These are phyloP conservation scores for Wickerhamomyces queroliae DNA, from an alignment of 805 yeast genomes.

Conservation along the genomic window DNA sequence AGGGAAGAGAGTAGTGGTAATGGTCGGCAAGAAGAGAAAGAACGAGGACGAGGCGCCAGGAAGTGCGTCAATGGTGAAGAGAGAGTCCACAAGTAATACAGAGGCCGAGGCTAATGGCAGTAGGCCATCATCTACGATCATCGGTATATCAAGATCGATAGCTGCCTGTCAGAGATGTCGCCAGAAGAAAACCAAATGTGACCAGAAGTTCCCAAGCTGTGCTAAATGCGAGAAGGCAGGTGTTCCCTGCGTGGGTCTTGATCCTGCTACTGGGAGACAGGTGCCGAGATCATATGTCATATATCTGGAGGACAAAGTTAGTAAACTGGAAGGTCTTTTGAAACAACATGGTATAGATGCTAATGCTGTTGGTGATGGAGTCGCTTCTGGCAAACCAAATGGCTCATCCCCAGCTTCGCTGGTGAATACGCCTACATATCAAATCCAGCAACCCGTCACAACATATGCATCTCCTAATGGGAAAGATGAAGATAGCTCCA, in stretches of 20 bases:
- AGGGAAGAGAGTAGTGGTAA: neutral
- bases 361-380: slow-evolving; percentile 10
- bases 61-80: too few relatives aligned
- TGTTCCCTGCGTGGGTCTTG: slow-evolving; percentile 75
- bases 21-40: neutral
- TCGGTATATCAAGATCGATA: slow-evolving; percentile 57
- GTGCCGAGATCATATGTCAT: slow-evolving; percentile 76
- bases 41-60: slow-evolving; percentile 18
- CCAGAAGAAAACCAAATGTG: slow-evolving; percentile 56
- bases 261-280: slow-evolving; percentile 84
- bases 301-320: slow-evolving; percentile 62
- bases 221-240: slow-evolving; percentile 51
- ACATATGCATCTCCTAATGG: too few relatives aligned
- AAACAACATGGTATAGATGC: slow-evolving; percentile 36
- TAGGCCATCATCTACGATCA: slow-evolving; percentile 17
- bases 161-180: slow-evolving; percentile 86
- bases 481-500: slow-evolving; percentile 13
- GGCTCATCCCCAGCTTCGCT: too few relatives aligned
- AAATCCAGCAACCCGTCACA: slow-evolving; percentile 3
- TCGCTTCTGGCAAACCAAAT: neutral
- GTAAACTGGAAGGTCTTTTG: slow-evolving; percentile 47
- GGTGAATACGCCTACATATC: slow-evolving; percentile 2
- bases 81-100: neutral
- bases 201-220: slow-evolving; percentile 54
- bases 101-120: neutral